These are phyloP conservation scores for Lichtheimia ornata DNA, from an alignment of 371 early-diverging fungal species.

Conservation along the genomic window DNA sequence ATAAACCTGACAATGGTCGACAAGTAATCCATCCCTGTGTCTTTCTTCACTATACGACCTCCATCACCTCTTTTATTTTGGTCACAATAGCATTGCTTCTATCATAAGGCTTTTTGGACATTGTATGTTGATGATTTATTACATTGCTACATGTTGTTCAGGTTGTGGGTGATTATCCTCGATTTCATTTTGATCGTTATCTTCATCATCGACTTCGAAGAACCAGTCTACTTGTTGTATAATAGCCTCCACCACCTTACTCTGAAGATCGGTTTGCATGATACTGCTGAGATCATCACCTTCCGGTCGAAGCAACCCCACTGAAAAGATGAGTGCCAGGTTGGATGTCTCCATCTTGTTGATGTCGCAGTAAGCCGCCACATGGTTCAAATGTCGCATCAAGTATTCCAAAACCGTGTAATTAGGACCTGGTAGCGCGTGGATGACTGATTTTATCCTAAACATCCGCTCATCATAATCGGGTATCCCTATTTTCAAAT, in stretches of 20 bases:
- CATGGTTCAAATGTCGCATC: conserved; percentile 69
- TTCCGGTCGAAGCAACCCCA: conserved; percentile 54
- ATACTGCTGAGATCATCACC: conserved; percentile 55
- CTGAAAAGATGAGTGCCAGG: conserved; percentile 83
- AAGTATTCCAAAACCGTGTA: conserved; percentile 72
- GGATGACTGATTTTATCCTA: conserved; percentile 70
- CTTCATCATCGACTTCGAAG: conserved; percentile 46
- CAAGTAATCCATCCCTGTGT: no score
- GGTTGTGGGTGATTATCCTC: no score
- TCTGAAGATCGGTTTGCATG: conserved; percentile 57
- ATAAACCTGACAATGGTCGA: no score
- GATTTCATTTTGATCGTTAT: background rate
- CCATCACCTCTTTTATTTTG: no score
- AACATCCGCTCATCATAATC: conserved; percentile 79
- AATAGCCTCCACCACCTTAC: conserved; percentile 56
- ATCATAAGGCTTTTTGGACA: no score
- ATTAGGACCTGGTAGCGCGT: conserved; percentile 68
- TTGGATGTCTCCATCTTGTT: conserved; percentile 90
- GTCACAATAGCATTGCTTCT: no score
- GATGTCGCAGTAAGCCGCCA: conserved; percentile 61
- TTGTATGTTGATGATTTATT: no score
- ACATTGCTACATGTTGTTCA: no score
- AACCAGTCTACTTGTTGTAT: conserved; percentile 67
- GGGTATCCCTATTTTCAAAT: conserved; percentile 45
- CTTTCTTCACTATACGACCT: no score